Base-by-base conservation (phyloP, 192 early-diverging fungal genomes). In the Rhizoclosmatium sp. region DNA sequence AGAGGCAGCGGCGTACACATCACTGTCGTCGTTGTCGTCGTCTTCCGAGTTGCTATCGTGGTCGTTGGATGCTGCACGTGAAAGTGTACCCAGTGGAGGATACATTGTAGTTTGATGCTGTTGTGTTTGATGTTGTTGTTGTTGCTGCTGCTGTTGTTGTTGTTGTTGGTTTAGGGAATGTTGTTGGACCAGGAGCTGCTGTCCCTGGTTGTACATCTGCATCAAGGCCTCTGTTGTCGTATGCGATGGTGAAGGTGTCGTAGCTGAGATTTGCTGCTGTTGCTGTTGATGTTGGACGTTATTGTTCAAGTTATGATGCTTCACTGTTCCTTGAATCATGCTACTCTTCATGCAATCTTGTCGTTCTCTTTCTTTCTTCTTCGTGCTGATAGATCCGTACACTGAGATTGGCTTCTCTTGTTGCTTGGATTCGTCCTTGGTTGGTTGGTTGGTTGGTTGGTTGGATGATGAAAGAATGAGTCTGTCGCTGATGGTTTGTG, bases 111-210 rank as follows among this genome's bases (percentile, higher is more conserved):
- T 21, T 31, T 31, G 31, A 42, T 16, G 21, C 16, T 69, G 68
- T 45, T 69, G 40, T 1, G 12, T 7, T 10, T 10, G 68, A 16
- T 69, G 40, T 10, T 69, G 45, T 69, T 47, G 68, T 69, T 69
- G 68, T 69, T 69, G 68, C 2, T 69, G 47, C n/a, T 21, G 68
- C 68, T 69, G 68, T n/a, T 31, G 31, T 31, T 31, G 31, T 31
- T 31, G 31, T 31, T 31, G 31, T 31, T 31, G 31, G 31, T 31
- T 31, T 31, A 31, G 31, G 31, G 31, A 31, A 31, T 31, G 31
- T 31, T 31, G 31, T 31, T 31, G 31, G 31, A 31, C 31, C 31
- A 31, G 31, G 31, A 31, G 31, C 31, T 31, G 31, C 31, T 69
- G 68, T 69, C 39, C 42, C 68, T 69, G 45, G 54, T 56, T 56